Evolutionary conservation across 2,329 filamentous ascomycete species (phyloP).

Genomic region (Exophiala alcalophila): DNA sequence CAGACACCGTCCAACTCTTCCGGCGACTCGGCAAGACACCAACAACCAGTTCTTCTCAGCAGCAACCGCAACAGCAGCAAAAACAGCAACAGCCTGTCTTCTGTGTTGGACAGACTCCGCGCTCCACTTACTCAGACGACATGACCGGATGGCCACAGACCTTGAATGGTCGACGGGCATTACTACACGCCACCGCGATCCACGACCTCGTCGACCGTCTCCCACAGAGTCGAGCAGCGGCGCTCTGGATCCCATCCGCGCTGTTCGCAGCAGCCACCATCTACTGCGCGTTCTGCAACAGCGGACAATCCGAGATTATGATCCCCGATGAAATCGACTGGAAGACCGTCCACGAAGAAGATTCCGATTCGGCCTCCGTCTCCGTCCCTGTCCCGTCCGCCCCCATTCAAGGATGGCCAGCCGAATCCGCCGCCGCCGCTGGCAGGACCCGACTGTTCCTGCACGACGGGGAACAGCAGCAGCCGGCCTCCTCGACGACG

Average conservation of each 20-base stretch:
- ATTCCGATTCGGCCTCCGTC: background rate
- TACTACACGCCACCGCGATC: conserved; percentile 45
- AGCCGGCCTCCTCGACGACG: too few relatives aligned
- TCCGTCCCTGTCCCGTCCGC: too few relatives aligned
- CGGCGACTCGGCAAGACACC: background rate
- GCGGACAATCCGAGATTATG: background rate
- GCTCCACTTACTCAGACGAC: conserved; percentile 33
- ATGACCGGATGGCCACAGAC: conserved; percentile 38
- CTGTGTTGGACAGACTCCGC: background rate
- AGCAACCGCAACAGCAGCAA: too few relatives aligned
- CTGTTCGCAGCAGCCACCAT: conserved; percentile 45
- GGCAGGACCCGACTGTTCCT: background rate
- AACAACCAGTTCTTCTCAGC: too few relatives aligned
- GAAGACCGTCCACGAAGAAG: background rate
- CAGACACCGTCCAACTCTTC: conserved; percentile 2
- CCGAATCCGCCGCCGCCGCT: too few relatives aligned
- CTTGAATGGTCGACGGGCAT: conserved; percentile 40
- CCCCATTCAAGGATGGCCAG: too few relatives aligned
- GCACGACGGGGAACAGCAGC: background rate
- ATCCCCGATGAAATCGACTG: conserved; percentile 1
- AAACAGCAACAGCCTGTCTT: too few relatives aligned
- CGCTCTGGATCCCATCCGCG: conserved; percentile 44
- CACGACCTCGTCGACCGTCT: conserved; percentile 47
- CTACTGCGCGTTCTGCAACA: conserved; percentile 39
- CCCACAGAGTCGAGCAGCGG: conserved; percentile 44